A percentile compares a stretch with the other conserved stretches of the same genome.
These are phyloP conservation scores for Nitzschia sp. DNA, from an alignment of 108 stramenopile genomes.

Conservation along the genomic window DNA sequence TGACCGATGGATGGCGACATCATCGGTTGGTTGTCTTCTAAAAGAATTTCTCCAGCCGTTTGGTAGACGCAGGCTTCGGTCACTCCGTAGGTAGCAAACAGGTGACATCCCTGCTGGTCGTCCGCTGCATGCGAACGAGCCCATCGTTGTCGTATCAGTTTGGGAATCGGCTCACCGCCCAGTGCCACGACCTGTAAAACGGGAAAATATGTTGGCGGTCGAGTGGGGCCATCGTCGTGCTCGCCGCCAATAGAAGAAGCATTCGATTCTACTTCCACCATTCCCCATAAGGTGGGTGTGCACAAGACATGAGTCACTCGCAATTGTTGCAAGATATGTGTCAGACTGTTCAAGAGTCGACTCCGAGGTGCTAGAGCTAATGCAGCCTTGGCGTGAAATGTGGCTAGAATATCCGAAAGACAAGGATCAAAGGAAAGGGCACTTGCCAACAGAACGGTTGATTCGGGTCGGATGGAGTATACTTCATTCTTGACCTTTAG, in stretches of 20 bases:
- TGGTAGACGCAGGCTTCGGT: constrained; percentile 93
- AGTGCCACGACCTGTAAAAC: constrained; percentile 62
- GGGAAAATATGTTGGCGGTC: too few species aligned
- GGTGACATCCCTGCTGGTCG: constrained; percentile 30
- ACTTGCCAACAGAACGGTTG: constrained; percentile 74
- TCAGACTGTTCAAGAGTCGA: constrained; percentile 26
- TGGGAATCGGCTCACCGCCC: constrained; percentile 84
- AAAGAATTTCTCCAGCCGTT: constrained; percentile 66
- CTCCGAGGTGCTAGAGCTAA: constrained; percentile 54
- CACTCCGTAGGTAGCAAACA: constrained; percentile 82
- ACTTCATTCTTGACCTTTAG: constrained; percentile 63
- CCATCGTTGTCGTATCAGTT: constrained; percentile 45
- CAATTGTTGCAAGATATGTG: constrained; percentile 33
- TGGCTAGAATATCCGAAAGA: constrained; percentile 76
- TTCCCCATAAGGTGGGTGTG: constrained; percentile 80
- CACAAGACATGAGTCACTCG: constrained; percentile 72
- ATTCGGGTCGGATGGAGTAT: constrained; percentile 42
- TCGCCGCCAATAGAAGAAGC: too few species aligned
- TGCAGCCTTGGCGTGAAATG: constrained; percentile 53
- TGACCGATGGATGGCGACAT: constrained; percentile 30
- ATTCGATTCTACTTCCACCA: not conserved
- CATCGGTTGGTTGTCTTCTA: not conserved
- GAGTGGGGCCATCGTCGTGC: not conserved
- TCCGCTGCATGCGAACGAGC: constrained; percentile 9
- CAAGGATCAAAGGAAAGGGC: constrained; percentile 85